Percentiles rank a stretch among this genome's conserved stretches.
Evolutionary conservation across 2,329 filamentous ascomycete species (phyloP).

Genomic region (Talaromyces sp.): DNA sequence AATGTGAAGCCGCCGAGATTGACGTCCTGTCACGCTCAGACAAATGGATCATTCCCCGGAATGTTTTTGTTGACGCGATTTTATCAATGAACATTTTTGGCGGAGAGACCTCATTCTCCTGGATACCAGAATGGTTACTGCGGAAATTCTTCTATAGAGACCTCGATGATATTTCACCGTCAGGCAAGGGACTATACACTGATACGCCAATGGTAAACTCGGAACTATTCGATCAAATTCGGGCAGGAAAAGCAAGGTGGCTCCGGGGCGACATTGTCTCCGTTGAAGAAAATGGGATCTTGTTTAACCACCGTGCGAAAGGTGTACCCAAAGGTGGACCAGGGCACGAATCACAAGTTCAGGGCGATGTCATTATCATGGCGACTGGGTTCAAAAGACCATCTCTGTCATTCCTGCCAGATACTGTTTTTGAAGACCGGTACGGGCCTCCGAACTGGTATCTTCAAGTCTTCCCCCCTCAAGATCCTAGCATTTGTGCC

Average conservation of each 20-base stretch:
- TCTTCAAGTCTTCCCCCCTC: slow-evolving; percentile 76
- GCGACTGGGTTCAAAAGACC: slow-evolving; percentile 79
- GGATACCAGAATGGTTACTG: slow-evolving; percentile 72
- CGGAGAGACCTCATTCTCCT: slow-evolving; percentile 68
- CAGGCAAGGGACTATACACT: slow-evolving; percentile 69
- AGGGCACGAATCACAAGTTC: slow-evolving; percentile 60
- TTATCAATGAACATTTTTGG: slow-evolving; percentile 76
- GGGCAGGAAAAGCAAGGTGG: slow-evolving; percentile 69
- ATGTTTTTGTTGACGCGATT: slow-evolving; percentile 67
- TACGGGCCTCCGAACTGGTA: slow-evolving; percentile 85
- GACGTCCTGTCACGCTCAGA: slow-evolving; percentile 72
- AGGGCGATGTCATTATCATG: slow-evolving; percentile 74
- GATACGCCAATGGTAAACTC: slow-evolving; percentile 86
- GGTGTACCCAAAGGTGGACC: slow-evolving; percentile 74
- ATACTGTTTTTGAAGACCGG: slow-evolving; percentile 66
- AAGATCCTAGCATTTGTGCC: slow-evolving; percentile 67
- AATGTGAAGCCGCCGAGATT: slow-evolving; percentile 62
- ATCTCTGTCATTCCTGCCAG: slow-evolving; percentile 66
- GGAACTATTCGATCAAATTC: slow-evolving; percentile 71
- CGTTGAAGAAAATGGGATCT: slow-evolving; percentile 60
- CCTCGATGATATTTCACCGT: slow-evolving; percentile 66
- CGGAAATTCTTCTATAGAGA: slow-evolving; percentile 80
- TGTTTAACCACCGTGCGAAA: slow-evolving; percentile 66
- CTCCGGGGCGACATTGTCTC: slow-evolving; percentile 72
- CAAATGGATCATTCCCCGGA: slow-evolving; percentile 84